Base-by-base conservation (phyloP, 2,329 filamentous ascomycete genomes). In the Macrophomina tecta region DNA sequence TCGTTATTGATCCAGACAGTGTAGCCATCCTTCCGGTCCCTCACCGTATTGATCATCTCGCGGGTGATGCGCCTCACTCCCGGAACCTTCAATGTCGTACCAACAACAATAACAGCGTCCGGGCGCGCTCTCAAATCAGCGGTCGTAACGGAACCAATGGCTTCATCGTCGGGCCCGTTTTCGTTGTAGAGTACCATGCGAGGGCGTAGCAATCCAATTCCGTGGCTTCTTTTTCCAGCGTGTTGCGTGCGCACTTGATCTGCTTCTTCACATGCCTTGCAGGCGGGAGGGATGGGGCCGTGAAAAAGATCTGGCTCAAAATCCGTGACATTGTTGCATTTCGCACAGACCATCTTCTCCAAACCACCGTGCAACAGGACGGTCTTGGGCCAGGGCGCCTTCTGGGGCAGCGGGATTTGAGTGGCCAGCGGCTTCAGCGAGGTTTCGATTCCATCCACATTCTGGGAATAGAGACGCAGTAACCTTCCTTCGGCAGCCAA, bases 151-250 rank as follows among this genome's bases (percentile, higher is more conserved):
- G 92, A 92, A 51, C 94, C 94, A 76, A 99, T 99, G 14, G 95
- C 94, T 72, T 97, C 94, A 71, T 95, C 93, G 71, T 99, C 95
- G 0, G 95, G 95, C 75, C 98, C 97, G 77, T 92, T 91, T 78
- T 99, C 95, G 76, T 98, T 97, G 82, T 99, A 99, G 9, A 99
- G 85, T 4, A 98, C 94, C 82, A 99, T 97, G 67, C 95, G 88
- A 28, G 95, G 95, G 28, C 95, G 89, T 69, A 99, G 82, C 69
- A 92, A 89, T 49, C 95, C 95, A 72, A 99, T 91, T 1, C 95
- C 95, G 74, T 97, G 95, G 75, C 94, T 97, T 68, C 95, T 89
- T 80, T 97, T 94, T 58, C 94, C 93, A 12, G 89, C 91, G 69
- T 89, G 84, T 4, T 85, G 84, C 16, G 90, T 91, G 73, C 95